Conservation (phyloP, 495 filamentous ascomycete genomes). For the Neurospora terricola region DNA sequence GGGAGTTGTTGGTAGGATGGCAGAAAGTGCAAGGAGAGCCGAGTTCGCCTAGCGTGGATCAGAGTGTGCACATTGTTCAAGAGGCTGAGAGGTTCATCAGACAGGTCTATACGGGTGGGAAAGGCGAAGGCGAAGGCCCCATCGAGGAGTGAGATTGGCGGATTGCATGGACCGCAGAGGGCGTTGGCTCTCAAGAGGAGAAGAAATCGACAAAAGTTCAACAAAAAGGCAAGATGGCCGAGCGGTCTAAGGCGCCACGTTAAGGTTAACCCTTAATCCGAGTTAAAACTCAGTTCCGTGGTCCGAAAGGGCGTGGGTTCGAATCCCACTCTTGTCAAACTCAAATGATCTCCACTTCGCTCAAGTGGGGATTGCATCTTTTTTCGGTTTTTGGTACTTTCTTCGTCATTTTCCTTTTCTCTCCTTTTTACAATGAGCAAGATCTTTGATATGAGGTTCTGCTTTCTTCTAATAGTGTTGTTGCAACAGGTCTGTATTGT, state of each 20-base stretch:
- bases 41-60: constrained; percentile 22
- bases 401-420: background rate
- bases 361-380: background rate
- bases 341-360: background rate
- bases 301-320: constrained; percentile 29
- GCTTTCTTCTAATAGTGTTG: background rate
- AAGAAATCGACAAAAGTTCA: background rate
- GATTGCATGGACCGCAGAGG: background rate
- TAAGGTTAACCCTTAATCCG: background rate
- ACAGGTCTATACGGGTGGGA: constrained; percentile 6
- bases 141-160: background rate
- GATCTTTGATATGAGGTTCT: fast-evolving
- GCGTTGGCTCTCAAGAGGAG: background rate
- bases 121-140: background rate
- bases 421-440: background rate
- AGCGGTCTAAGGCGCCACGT: background rate
- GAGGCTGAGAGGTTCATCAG: constrained; percentile 23
- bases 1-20: constrained; percentile 17
- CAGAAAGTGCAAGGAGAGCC: constrained; percentile 16
- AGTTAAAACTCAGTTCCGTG: constrained; percentile 1
- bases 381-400: background rate
- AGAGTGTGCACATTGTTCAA: constrained; percentile 22
- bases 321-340: constrained; percentile 25
- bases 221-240: background rate
- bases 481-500: background rate